These are phyloP conservation scores for Colletotrichum sp. DNA, from an alignment of 2,329 filamentous ascomycete species.

Conservation along the genomic window DNA sequence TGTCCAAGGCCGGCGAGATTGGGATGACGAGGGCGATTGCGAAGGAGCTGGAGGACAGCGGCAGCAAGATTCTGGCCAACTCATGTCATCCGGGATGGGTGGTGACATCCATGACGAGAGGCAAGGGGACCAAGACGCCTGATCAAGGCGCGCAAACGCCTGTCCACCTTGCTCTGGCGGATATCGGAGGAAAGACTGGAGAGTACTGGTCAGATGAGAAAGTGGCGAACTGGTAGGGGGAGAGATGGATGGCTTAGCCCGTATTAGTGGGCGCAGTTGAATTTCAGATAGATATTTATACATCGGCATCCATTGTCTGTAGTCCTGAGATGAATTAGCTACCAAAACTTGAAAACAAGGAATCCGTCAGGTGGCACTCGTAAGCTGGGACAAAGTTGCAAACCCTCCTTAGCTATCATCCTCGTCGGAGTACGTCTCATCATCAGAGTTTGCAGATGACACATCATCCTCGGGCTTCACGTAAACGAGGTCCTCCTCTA, in stretches of 20 bases:
- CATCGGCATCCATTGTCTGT: accelerated
- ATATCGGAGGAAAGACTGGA: constrained; percentile 38
- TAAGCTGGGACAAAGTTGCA: background rate
- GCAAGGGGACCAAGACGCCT: constrained; percentile 40
- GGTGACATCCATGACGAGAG: constrained; percentile 50
- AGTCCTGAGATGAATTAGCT: background rate
- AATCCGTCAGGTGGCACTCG: background rate
- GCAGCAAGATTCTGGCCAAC: constrained; percentile 35
- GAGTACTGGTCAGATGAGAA: constrained; percentile 43
- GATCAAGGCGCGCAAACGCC: constrained; percentile 50
- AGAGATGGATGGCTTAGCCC: background rate
- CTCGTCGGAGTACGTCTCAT: too few relatives aligned
- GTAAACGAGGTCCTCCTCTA: background rate
- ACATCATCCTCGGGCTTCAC: background rate
- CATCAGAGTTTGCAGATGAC: background rate
- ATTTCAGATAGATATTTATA: accelerated
- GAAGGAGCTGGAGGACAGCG: constrained; percentile 31
- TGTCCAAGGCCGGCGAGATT: constrained; percentile 49
- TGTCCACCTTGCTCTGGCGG: constrained; percentile 44
- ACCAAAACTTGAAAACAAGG: background rate
- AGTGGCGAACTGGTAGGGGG: constrained; percentile 34
- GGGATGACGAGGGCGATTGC: constrained; percentile 44
- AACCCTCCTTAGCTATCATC: background rate
- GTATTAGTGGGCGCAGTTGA: background rate
- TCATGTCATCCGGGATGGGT: constrained; percentile 49